Evolutionary conservation across 148 eudicot genomes (phyloP).

Genomic region (Arctostaphylos glauca): DNA sequence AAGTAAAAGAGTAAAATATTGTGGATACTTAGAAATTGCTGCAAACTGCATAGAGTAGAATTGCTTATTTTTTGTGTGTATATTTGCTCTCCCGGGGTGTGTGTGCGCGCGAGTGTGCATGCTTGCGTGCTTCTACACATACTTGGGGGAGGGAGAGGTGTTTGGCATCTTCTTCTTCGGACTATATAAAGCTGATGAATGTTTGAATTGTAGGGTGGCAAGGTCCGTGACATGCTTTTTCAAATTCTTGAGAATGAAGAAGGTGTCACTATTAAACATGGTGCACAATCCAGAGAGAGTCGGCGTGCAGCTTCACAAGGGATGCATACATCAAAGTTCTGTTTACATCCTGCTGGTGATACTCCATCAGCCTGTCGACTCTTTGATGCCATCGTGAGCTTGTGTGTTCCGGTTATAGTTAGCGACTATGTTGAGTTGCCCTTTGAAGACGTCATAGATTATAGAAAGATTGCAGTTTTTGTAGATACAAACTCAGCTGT

Average conservation of each 20-base stretch:
- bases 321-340: slow-evolving; percentile 94
- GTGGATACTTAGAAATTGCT: not conserved
- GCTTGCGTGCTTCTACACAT: not conserved
- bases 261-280: slow-evolving; percentile 85
- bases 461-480: slow-evolving; percentile 78
- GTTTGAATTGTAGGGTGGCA: slow-evolving; percentile 72
- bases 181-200: not conserved
- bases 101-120: not conserved
- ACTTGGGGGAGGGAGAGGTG: not conserved
- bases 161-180: not conserved
- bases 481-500: slow-evolving; percentile 75
- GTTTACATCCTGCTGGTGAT: slow-evolving; percentile 99
- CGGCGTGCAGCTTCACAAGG: slow-evolving; percentile 92
- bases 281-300: slow-evolving; percentile 95
- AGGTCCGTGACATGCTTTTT: slow-evolving; percentile 86
- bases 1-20: not conserved
- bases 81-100: not conserved
- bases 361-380: slow-evolving; percentile 99
- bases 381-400: slow-evolving; percentile 96
- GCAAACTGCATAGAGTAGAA: not conserved
- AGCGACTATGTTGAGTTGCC: slow-evolving; percentile 93
- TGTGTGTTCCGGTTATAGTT: slow-evolving; percentile 89
- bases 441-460: slow-evolving; percentile 93
- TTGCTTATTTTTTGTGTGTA: not conserved
- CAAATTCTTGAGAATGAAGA: slow-evolving; percentile 81